Conservation (phyloP, 768 basidiomycete genomes). For the Trametes maxima region DNA sequence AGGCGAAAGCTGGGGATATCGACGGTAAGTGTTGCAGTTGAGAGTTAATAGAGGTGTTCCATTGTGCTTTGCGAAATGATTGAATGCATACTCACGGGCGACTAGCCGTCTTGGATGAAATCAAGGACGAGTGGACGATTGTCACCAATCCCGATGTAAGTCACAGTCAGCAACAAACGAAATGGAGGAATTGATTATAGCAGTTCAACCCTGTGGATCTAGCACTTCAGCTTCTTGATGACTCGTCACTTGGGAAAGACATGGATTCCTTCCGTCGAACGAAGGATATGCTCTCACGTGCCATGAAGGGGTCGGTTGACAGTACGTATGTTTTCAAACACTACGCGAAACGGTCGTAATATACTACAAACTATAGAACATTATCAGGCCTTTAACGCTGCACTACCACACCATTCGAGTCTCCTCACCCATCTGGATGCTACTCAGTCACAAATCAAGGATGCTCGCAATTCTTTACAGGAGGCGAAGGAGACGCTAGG, state of each 20-base stretch:
- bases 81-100: neutral
- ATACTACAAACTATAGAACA: slow-evolving; percentile 56
- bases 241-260: slow-evolving; percentile 69
- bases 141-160: slow-evolving; percentile 80
- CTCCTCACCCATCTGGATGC: slow-evolving; percentile 70
- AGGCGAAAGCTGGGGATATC: slow-evolving; percentile 74
- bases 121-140: slow-evolving; percentile 89
- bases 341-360: slow-evolving; percentile 7
- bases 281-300: slow-evolving; percentile 75
- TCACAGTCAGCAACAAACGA: neutral
- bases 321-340: slow-evolving; percentile 49
- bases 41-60: neutral
- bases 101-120: slow-evolving; percentile 80
- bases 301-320: slow-evolving; percentile 87
- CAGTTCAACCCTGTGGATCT: slow-evolving; percentile 95
- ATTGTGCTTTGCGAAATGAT: neutral
- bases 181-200: slow-evolving; percentile 19
- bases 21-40: slow-evolving; percentile 59
- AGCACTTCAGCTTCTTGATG: slow-evolving; percentile 86
- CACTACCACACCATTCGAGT: slow-evolving; percentile 86
- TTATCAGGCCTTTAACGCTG: slow-evolving; percentile 93
- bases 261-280: slow-evolving; percentile 77
- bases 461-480: slow-evolving; percentile 67
- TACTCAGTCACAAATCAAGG: slow-evolving; percentile 74
- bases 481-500: slow-evolving; percentile 82